Evolutionary conservation across 2,329 filamentous ascomycete genomes (phyloP).

Genomic region (Dryadomyces quercus-mongolicae): DNA sequence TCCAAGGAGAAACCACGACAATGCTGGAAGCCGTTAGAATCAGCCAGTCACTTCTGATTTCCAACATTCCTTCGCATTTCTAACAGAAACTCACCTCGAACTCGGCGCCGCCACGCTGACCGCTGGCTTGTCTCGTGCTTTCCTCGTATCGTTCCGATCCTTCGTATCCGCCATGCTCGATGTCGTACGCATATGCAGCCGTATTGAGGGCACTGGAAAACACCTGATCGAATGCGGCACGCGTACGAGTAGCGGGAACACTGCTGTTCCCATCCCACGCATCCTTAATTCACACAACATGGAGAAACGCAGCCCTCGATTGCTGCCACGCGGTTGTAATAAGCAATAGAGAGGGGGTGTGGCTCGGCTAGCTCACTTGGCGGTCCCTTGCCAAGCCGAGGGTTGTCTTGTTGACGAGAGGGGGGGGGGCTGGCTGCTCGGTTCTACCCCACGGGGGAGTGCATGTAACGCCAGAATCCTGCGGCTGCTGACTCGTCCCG

Average conservation of each 20-base stretch:
- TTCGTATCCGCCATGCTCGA: neutral
- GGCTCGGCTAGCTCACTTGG: no score
- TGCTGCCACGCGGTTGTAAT: no score
- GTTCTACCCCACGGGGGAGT: neutral
- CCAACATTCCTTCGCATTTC: neutral
- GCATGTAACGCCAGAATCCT: neutral
- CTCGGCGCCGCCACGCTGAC: constrained; percentile 7
- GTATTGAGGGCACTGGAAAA: neutral
- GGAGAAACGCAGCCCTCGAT: no score
- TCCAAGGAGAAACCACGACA: constrained; percentile 71
- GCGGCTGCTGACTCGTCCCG: no score
- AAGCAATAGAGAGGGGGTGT: no score
- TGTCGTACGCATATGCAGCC: neutral
- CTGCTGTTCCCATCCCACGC: neutral
- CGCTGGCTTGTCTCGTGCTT: neutral
- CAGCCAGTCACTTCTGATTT: neutral
- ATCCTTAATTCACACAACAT: neutral
- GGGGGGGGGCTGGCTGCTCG: no score
- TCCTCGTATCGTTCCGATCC: neutral
- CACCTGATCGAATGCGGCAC: neutral
- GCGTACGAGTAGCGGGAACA: neutral
- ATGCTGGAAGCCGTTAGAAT: constrained; percentile 39
- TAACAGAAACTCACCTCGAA: constrained; percentile 1
- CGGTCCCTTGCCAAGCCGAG: no score
- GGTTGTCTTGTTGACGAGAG: neutral